phyloP scores from a whole-genome alignment of 2,329 filamentous ascomycete species.

The Fusarium sterilihyphosum region DNA sequence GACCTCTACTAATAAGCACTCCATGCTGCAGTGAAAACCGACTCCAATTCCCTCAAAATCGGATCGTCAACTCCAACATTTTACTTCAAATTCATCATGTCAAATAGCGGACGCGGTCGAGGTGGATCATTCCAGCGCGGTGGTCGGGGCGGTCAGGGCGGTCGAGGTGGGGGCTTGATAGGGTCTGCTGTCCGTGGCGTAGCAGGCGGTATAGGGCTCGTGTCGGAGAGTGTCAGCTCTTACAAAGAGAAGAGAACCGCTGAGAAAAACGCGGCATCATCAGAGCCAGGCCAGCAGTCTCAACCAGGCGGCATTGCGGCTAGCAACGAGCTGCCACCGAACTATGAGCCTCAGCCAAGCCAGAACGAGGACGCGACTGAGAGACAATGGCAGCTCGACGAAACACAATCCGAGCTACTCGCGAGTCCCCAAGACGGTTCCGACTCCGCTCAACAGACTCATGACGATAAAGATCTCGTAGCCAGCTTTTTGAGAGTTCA shows the following conservation, averaged over 20 bases:
- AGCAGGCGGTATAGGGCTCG: constrained; percentile 12
- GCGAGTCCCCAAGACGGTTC: neutral
- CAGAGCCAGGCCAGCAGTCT: neutral
- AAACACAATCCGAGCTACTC: constrained; percentile 8
- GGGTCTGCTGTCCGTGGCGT: constrained; percentile 13
- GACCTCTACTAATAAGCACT: neutral
- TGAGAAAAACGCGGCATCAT: neutral
- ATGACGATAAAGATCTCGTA: constrained; percentile 3
- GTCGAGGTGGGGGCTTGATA: neutral
- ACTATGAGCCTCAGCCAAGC: neutral
- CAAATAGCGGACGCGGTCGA: neutral
- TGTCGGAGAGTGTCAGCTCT: constrained; percentile 13
- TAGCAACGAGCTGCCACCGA: neutral
- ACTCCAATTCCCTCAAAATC: neutral
- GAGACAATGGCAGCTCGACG: constrained; percentile 10
- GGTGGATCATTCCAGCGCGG: neutral
- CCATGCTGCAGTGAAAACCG: neutral
- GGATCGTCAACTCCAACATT: neutral
- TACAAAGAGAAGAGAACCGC: constrained; percentile 11
- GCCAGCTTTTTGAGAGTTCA: neutral
- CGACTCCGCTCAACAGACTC: neutral
- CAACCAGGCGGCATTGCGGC: neutral
- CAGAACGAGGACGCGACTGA: neutral
- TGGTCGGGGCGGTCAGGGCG: neutral
- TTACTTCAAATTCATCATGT: neutral